Evolutionary conservation across 1,284 basidiomycete species (phyloP).

Genomic region (Moesziomyces antarcticus): DNA sequence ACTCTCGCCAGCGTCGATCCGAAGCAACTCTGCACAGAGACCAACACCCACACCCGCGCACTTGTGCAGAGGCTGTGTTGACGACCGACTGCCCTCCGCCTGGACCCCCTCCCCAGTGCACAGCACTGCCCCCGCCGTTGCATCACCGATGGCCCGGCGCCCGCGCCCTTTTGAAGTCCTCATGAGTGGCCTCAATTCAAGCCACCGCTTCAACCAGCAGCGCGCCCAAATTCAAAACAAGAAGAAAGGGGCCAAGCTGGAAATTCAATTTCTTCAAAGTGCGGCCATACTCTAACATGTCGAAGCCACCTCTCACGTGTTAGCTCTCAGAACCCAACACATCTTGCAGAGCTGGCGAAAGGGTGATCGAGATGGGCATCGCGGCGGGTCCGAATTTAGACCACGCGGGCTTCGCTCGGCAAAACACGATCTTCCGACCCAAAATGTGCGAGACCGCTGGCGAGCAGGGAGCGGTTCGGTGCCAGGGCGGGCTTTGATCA

Average conservation of each 20-base stretch:
- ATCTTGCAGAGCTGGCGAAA: no score
- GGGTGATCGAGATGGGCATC: neutral
- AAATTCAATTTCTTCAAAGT: no score
- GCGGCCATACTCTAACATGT: no score
- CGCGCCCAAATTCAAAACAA: neutral
- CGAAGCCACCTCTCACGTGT: no score
- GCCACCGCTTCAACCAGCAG: neutral
- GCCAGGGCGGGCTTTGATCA: neutral
- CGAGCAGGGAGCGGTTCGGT: constrained; percentile 1
- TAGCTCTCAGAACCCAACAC: no score
- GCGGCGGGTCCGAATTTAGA: neutral
- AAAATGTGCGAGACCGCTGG: neutral
- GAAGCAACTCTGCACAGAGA: neutral
- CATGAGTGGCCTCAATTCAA: neutral
- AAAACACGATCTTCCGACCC: neutral
- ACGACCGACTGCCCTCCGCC: neutral
- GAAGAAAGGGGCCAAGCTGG: no score
- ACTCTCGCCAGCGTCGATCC: neutral
- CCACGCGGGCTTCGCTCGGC: neutral
- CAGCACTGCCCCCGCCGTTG: no score
- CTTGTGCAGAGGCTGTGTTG: constrained; percentile 8
- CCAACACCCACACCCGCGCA: neutral
- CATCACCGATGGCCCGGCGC: constrained; percentile 9
- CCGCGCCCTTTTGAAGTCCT: constrained; percentile 1
- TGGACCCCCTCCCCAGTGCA: no score